Base-by-base conservation (phyloP, 1,139 yeast species). In the Taphrina communis region DNA sequence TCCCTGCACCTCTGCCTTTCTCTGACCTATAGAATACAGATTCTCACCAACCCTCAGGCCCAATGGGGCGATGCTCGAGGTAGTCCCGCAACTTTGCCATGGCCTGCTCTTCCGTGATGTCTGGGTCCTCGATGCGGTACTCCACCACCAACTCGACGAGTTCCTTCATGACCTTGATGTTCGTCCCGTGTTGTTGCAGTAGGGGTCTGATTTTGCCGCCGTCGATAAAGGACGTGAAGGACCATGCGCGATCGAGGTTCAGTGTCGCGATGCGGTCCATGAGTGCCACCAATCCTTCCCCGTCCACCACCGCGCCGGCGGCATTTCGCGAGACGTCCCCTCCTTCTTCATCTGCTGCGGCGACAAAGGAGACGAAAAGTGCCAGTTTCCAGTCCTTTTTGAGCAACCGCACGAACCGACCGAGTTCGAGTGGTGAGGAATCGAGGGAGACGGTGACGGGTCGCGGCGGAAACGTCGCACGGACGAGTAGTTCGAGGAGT, bases 91-190 rank as follows among this genome's bases (percentile, higher is more conserved):
- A 48, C 14, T 39, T 56, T 17, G 36, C 31, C 60, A 63, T 11
- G 4, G 59, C 52, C 14, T 63, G 21, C 39, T 42, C 55, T 52
- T 63, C 67, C 14, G 61, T 44, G 14, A 63, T 44, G 46, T 25
- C 42, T 8, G 17, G 35, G 9, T 55, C 56, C 59, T 63, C 61
- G 21, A 63, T 63, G 35, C 46, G 9, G 21, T 63, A 53, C 21
- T 44, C 55, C 9, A 63, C 51, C 17, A 57, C 55, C 31, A 63
- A 46, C 50, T 63, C 67, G 42, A 57, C 42, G 21, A 63, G 44
- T 9, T 44, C 61, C 48, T 57, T 63, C 67, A 63, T 63, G 48
- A 63, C 55, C 61, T 63, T 63, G 61, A 63, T 55, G 46, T 63
- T 21, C 14, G 35, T 36, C 19, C 36, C 44, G 48, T 31, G 38